Base-by-base conservation (phyloP, 345 rosid genomes). In the Clarkia xantiana region DNA sequence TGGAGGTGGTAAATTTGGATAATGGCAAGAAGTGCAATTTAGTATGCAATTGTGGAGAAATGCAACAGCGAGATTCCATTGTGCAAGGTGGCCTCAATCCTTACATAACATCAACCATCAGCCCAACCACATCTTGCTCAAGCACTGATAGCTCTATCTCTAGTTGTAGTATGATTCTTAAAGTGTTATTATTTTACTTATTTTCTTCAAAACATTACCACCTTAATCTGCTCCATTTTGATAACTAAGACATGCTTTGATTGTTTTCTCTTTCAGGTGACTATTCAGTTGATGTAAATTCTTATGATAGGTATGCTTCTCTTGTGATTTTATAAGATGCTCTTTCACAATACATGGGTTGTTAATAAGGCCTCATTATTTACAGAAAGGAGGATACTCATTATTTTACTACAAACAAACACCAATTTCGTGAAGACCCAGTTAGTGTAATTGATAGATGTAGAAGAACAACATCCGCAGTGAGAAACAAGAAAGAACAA, bases 81-180 rank as follows among this genome's bases (percentile, higher is more conserved):
- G 62, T 39, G 79, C 76, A 67, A 74, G 60, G 70, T 64, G 51
- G n/a, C 22, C 20, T 22, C 42, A 70, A 59, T 65, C 62, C 57
- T 9, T 57, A 18, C 36, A 49, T 58, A 53, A 63, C 67, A 12
- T 75, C 79, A 25, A 61, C 67, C 58, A 78, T 75, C 66, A 76
- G 80, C 67, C 82, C 90, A 18, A 42, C 85, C 36, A 59, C 70
- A 59, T 79, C 86, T 0, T 62, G 79, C 41, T 76, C 86, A 5
- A 73, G 68, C 59, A 74, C 68, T 45, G 91, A 86, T 56, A 77
- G 73, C 62, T 66, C 80, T 51, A 66, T 65, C 57, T 83, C 94
- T 25, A 77, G 86, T 69, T 69, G 76, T 72, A 73, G 84, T 90
- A 61, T 67, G 38, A 57, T 52, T 22, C 25, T 22, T 22, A 22